These are phyloP conservation scores for Sporothrix phasma DNA, from an alignment of 2,329 filamentous ascomycete genomes.

Conservation along the genomic window DNA sequence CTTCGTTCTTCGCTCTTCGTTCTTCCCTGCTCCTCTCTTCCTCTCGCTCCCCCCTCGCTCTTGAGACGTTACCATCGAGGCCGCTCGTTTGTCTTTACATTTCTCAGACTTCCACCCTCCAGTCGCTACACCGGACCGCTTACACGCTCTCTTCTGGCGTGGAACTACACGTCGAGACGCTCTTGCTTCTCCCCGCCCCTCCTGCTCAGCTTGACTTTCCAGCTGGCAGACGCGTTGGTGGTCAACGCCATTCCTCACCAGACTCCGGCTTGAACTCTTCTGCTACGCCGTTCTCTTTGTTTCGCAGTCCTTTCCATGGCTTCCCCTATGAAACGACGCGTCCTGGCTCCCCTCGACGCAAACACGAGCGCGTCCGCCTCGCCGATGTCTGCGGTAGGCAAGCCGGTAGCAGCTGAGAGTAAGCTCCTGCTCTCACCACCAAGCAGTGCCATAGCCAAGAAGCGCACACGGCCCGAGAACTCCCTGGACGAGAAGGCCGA, in stretches of 20 bases:
- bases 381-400: conserved; percentile 13
- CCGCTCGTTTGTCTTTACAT: neutral
- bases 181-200: neutral
- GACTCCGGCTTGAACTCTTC: neutral
- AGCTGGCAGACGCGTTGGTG: neutral
- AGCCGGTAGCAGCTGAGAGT: neutral
- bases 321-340: conserved; percentile 38
- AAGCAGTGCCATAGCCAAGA: conserved; percentile 7
- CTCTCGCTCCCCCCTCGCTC: neutral
- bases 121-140: neutral
- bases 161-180: neutral
- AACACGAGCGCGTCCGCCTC: conserved; percentile 31
- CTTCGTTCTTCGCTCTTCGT: no score
- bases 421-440: conserved; percentile 6
- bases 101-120: neutral
- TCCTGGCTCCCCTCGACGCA: conserved; percentile 37
- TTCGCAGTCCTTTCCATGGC: conserved; percentile 13
- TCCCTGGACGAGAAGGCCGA: neutral
- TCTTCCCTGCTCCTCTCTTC: neutral
- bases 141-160: neutral
- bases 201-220: neutral
- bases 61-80: neutral
- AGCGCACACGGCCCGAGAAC: conserved; percentile 6
- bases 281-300: neutral
- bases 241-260: neutral